Base-by-base conservation (phyloP, 768 basidiomycete species). In the Sarcodon sp. region DNA sequence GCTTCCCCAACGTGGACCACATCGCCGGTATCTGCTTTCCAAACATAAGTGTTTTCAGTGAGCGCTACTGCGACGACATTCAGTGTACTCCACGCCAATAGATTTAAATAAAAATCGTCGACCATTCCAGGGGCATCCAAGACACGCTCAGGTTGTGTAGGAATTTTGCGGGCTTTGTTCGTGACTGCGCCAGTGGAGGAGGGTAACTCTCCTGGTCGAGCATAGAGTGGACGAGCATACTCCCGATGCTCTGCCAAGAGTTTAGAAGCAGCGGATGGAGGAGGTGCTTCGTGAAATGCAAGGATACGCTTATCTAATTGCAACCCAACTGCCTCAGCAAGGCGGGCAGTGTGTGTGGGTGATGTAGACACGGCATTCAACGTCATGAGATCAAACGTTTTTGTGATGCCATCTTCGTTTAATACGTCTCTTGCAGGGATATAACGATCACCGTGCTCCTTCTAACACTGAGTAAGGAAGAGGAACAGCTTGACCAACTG, bases 81-180 rank as follows among this genome's bases (percentile, higher is more conserved):
- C 54, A 77, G 76, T 37, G 73, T 75, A 34, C 85, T 86, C 96
- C 96, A 99, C 13, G 83, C 76, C 46, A 97, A 63, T 46, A 99
- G 71, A 62, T 98, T 99, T 59, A 99, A 79, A 60, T 99, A 99
- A 63, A 94, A 99, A 63, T 99, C 96, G 54, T 98, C 91, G 8
- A 81, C 73, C 73, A 87, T 82, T 6, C 89, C 89, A 1, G 92
- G 92, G 0, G 94, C 94, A 56, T 98, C 96, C 8, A 99, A 73
- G 7, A 97, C 91, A n/a, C 91, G 77, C 56, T 94, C 87, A 0
- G 94, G 89, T 18, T 81, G 78, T 0, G 87, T 86, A 0, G 91
- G 76, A 47, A 97, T 88, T 54, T 84, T 82, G 15, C 94, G 75
- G 5, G 83, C 72, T 60, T 87, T 88, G 54, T 77, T 75, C 0